Evolutionary conservation across 768 basidiomycete species (phyloP).

Genomic region (Boletus huronensis): DNA sequence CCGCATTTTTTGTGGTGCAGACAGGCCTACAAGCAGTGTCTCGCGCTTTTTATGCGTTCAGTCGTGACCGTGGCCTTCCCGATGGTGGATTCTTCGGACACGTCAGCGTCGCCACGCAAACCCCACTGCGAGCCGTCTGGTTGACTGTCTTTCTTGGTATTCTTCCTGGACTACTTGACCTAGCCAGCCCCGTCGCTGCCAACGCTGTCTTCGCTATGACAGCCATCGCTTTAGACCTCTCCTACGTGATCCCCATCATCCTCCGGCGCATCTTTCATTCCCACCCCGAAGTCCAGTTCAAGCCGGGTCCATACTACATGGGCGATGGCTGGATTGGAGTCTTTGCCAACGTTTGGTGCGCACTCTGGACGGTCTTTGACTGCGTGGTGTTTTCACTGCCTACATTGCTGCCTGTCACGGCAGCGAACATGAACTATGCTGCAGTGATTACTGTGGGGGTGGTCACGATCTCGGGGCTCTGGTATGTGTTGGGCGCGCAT

Average conservation of each 20-base stretch:
- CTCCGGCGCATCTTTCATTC: conserved; percentile 47
- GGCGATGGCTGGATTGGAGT: conserved; percentile 47
- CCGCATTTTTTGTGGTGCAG: conserved; percentile 60
- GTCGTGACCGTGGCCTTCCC: conserved; percentile 50
- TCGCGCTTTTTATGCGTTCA: conserved; percentile 58
- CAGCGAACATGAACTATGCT: conserved; percentile 51
- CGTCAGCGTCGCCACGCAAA: conserved; percentile 43
- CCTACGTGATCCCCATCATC: conserved; percentile 57
- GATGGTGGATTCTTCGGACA: conserved; percentile 57
- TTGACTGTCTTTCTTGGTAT: conserved; percentile 41
- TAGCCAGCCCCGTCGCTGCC: conserved; percentile 50
- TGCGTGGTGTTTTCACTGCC: conserved; percentile 50
- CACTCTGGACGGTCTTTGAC: conserved; percentile 45
- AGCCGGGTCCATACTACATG: conserved; percentile 61
- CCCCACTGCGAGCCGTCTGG: conserved; percentile 58
- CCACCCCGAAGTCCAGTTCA: conserved; percentile 58
- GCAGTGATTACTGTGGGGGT: conserved; percentile 32
- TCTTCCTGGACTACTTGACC: conserved; percentile 46
- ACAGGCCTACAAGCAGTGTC: conserved; percentile 51
- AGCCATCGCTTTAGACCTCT: conserved; percentile 49
- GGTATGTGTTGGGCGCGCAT: conserved; percentile 53
- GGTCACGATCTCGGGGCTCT: conserved; percentile 33
- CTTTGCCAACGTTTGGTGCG: conserved; percentile 43
- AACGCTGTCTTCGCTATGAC: conserved; percentile 58
- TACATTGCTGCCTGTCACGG: conserved; percentile 45